phyloP scores from a whole-genome alignment of 805 yeast genomes.

The Saccharomycopsis selenospora region DNA sequence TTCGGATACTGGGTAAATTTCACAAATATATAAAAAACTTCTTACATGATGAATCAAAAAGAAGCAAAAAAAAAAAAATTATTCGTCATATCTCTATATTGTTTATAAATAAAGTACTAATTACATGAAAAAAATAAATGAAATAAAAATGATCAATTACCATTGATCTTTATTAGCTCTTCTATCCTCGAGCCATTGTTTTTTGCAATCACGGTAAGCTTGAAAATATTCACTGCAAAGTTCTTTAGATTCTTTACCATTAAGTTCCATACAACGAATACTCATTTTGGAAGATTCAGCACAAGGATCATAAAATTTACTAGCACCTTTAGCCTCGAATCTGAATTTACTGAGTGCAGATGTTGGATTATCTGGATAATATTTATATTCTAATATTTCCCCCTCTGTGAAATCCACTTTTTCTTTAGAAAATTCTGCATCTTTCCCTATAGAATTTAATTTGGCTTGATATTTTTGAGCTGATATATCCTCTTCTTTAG shows the following conservation, averaged over 20 bases:
- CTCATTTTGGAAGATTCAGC: conserved; percentile 85
- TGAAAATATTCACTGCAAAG: conserved; percentile 76
- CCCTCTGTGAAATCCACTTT: conserved; percentile 16
- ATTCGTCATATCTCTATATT: too few relatives aligned
- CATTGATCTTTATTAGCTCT: conserved; percentile 15
- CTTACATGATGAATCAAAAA: too few relatives aligned
- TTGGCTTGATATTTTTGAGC: too few relatives aligned
- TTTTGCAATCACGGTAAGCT: conserved; percentile 89
- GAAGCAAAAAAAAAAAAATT: too few relatives aligned
- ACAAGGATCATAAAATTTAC: conserved; percentile 90
- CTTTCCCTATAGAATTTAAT: background rate
- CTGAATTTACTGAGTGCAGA: conserved; percentile 57
- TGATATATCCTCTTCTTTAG: too few relatives aligned
- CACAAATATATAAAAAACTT: background rate
- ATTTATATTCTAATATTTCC: conserved; percentile 43
- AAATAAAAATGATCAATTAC: too few relatives aligned
- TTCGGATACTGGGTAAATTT: background rate
- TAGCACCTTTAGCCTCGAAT: conserved; percentile 69
- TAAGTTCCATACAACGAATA: conserved; percentile 71
- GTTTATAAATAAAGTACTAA: too few relatives aligned
- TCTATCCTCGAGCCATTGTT: conserved; percentile 52
- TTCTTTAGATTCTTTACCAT: conserved; percentile 55
- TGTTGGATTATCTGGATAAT: conserved; percentile 86
- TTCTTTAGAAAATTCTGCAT: conserved; percentile 4
- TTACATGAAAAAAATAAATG: too few relatives aligned